Percentiles rank a stretch among this genome's conserved stretches.
Evolutionary conservation across 106 monocot genomes (phyloP).

Genomic region (Narthecium ossifragum): DNA sequence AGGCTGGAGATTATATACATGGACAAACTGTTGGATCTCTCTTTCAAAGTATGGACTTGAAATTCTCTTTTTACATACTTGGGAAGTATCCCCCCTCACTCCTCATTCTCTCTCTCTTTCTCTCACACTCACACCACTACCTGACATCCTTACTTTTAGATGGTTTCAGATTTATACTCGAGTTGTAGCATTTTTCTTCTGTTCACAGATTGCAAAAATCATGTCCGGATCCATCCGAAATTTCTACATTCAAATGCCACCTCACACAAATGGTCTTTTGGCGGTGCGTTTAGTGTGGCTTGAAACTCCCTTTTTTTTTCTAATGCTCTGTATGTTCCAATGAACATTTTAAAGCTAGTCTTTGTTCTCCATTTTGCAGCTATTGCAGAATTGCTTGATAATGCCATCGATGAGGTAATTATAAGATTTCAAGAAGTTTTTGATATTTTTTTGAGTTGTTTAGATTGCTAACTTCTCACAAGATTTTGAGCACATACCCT

Average conservation of each 20-base stretch:
- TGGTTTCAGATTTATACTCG: background rate
- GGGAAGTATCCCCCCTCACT: background rate
- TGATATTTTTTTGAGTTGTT: too few species aligned
- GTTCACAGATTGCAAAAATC: slow-evolving; percentile 50
- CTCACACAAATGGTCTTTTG: slow-evolving; percentile 97
- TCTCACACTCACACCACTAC: too few species aligned
- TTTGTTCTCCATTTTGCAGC: slow-evolving; percentile 44
- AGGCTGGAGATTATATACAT: slow-evolving; percentile 72
- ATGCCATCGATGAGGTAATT: slow-evolving; percentile 91
- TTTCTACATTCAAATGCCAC: slow-evolving; percentile 99
- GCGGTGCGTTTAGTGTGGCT: slow-evolving; percentile 36
- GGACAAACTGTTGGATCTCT: slow-evolving; percentile 6
- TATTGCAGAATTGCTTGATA: slow-evolving; percentile 88
- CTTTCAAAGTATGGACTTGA: slow-evolving; percentile 22
- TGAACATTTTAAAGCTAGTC: background rate
- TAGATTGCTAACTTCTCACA: too few species aligned
- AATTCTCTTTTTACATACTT: slow-evolving; percentile 3
- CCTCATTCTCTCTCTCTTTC: background rate
- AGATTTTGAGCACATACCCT: too few species aligned
- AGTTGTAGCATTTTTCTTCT: background rate
- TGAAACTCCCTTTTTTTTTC: background rate
- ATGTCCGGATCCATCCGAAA: slow-evolving; percentile 75
- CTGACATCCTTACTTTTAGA: background rate
- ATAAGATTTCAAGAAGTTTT: too few species aligned
- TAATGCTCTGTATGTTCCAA: background rate